Conservation (phyloP, 352 stramenopile genomes). For the Phytophthora cryptogea region DNA sequence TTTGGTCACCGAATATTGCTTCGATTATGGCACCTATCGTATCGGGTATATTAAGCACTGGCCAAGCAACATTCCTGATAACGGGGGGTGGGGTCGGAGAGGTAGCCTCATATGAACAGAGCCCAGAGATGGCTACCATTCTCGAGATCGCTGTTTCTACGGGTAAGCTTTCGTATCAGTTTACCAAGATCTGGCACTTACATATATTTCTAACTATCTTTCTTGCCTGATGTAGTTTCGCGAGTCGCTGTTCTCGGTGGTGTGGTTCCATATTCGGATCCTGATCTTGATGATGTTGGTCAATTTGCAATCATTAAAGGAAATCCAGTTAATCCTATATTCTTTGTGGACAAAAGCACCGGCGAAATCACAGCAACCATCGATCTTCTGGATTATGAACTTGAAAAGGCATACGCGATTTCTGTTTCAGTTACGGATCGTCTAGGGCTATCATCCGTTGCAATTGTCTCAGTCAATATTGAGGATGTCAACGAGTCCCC, state of each 20-base stretch:
- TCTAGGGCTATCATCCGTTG: conserved; percentile 6
- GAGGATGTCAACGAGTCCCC: conserved; percentile 29
- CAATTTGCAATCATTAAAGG: conserved; percentile 23
- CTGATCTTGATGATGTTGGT: conserved; percentile 15
- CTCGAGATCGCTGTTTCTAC: conserved; percentile 46
- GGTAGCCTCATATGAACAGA: conserved; percentile 47
- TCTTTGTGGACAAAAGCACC: conserved; percentile 29
- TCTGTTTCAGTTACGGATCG: conserved; percentile 26
- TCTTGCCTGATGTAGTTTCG: conserved; percentile 11
- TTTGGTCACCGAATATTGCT: conserved; percentile 42
- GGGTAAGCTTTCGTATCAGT: conserved; percentile 30
- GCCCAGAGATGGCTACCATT: conserved; percentile 21
- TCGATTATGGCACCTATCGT: conserved; percentile 24
- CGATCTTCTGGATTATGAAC: conserved; percentile 28
- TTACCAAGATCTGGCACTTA: background rate
- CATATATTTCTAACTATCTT: background rate
- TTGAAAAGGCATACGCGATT: conserved; percentile 16
- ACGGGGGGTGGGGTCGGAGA: conserved; percentile 54
- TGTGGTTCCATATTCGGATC: conserved; percentile 20
- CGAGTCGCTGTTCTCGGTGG: conserved; percentile 12
- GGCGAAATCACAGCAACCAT: conserved; percentile 24
- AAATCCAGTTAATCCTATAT: conserved; percentile 16
- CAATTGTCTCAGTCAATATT: conserved; percentile 17
- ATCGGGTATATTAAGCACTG: background rate
- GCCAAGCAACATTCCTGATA: conserved; percentile 33